These are phyloP conservation scores for Taiwanofungus camphoratus DNA, from an alignment of 1,284 basidiomycete species.

Conservation along the genomic window DNA sequence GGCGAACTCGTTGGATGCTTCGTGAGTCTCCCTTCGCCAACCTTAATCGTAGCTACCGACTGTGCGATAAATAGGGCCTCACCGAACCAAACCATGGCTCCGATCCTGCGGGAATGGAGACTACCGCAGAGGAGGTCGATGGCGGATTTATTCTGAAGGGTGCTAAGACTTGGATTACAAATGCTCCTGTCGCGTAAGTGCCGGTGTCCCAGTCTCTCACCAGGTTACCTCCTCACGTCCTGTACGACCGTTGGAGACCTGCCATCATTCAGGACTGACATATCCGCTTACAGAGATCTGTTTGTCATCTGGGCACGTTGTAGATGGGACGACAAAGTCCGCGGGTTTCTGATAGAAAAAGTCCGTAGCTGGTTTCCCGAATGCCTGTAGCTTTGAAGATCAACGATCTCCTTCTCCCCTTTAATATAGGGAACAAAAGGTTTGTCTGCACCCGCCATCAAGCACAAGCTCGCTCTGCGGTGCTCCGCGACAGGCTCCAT, in stretches of 20 bases:
- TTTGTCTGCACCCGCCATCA: constrained; percentile 84
- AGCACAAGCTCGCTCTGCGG: constrained; percentile 89
- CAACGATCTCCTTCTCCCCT: constrained; percentile 2
- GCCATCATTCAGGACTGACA: constrained; percentile 1
- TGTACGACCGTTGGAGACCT: constrained; percentile 5
- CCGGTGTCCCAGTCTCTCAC: neutral
- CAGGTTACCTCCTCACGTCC: constrained; percentile 1
- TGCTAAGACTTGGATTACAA: constrained; percentile 96
- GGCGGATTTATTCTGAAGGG: constrained; percentile 87
- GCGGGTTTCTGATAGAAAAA: constrained; percentile 93
- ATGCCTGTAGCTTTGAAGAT: too few relatives aligned
- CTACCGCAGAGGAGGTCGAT: constrained; percentile 76
- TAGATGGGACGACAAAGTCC: constrained; percentile 89
- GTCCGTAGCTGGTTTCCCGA: constrained; percentile 28
- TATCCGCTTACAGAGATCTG: constrained; percentile 50
- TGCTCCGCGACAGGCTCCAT: constrained; percentile 91
- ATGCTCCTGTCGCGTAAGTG: constrained; percentile 79
- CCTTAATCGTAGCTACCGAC: neutral
- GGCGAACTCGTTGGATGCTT: constrained; percentile 93
- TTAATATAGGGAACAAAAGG: constrained; percentile 67
- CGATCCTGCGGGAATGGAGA: constrained; percentile 93
- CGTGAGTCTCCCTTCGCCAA: constrained; percentile 57
- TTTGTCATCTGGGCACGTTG: constrained; percentile 95
- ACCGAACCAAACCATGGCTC: constrained; percentile 98
- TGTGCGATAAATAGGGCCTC: constrained; percentile 77